Percentiles rank a stretch among this genome's conserved stretches.
These are phyloP conservation scores for Schizonepeta tenuifolia DNA, from an alignment of 257 asterid genomes.

Conservation along the genomic window DNA sequence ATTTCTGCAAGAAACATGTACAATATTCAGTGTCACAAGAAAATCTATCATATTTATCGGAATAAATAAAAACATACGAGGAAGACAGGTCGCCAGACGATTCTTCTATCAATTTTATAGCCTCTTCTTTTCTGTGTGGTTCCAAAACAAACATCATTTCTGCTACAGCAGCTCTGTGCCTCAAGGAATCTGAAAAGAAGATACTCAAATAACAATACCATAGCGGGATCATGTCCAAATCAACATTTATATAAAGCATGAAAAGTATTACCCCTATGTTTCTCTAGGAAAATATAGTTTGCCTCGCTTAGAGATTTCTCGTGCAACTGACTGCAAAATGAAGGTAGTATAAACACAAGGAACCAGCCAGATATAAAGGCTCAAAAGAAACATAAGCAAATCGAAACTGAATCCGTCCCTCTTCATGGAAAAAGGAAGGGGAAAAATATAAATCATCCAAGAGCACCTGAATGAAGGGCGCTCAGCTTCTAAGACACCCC, in stretches of 20 bases:
- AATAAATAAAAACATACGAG: constrained; percentile 48
- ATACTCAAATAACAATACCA: constrained; percentile 8
- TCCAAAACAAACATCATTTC: constrained; percentile 83
- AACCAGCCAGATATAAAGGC: constrained; percentile 16
- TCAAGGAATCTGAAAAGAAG: constrained; percentile 66
- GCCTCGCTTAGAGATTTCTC: constrained; percentile 83
- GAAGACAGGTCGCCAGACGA: constrained; percentile 54
- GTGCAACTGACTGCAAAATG: constrained; percentile 67
- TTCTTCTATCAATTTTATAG: constrained; percentile 75
- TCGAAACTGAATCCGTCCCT: not conserved
- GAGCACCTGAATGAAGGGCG: constrained; percentile 71
- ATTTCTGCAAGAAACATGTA: constrained; percentile 47
- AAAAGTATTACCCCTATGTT: constrained; percentile 63
- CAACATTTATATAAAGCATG: constrained; percentile 17
- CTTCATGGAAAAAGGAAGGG: not conserved
- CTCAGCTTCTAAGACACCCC: constrained; percentile 85
- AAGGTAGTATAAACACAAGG: constrained; percentile 28
- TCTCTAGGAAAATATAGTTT: constrained; percentile 73
- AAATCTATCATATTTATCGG: not conserved
- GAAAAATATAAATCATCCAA: not conserved
- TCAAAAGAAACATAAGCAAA: not conserved
- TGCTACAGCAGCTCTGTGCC: constrained; percentile 90
- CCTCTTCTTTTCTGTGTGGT: constrained; percentile 78
- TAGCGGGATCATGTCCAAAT: constrained; percentile 7
- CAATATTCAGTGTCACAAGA: constrained; percentile 27